Base-by-base conservation (phyloP, 208 protist genomes). In the Balamuthia mandrillaris region DNA sequence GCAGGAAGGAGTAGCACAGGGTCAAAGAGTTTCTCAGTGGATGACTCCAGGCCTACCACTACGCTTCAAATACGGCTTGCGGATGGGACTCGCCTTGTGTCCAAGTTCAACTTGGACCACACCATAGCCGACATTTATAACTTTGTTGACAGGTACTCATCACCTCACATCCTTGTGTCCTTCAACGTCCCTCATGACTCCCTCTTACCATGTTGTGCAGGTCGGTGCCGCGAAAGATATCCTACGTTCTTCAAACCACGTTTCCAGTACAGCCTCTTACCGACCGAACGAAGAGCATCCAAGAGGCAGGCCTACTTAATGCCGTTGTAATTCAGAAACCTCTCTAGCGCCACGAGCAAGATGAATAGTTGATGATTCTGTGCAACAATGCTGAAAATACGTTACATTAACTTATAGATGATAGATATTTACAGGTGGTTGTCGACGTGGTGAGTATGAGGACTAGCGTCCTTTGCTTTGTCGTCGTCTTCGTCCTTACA, bases 41-140 rank as follows among this genome's bases (percentile, higher is more conserved):
- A 78, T 27, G 68, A 78, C 0, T 18, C 33, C 6, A 21, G 41
- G 42, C 68, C 68, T 10, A 58, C 47, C 24, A 78, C 68, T 12
- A 56, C 16, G 16, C 14, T 78, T 18, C 68, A 78, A 45, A 47
- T 78, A 18, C 39, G 68, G 7, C 68, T 78, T 37, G 42, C 47
- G 31, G 68, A 78, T 27, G 68, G 68, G 16, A 78, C 41, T 14
- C 68, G 68, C 21, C 33, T 47, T 12, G 27, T 56, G 44, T 37
- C 68, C 39, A 78, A 37, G 41, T 78, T 78, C 47, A 78, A 78
- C 68, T 45, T 56, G 42, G 27, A 14, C 9, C 68, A 78, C 47
- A 78, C 68, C 35, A 33, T 78, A 18, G 42, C 42, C 68, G 68
- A 78, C n/a, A 6, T 78, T 10, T 21, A 45, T 18, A 18, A 29